phyloP scores from a whole-genome alignment of 2,329 filamentous ascomycete genomes.

The Cordyceps cateniannulata region DNA sequence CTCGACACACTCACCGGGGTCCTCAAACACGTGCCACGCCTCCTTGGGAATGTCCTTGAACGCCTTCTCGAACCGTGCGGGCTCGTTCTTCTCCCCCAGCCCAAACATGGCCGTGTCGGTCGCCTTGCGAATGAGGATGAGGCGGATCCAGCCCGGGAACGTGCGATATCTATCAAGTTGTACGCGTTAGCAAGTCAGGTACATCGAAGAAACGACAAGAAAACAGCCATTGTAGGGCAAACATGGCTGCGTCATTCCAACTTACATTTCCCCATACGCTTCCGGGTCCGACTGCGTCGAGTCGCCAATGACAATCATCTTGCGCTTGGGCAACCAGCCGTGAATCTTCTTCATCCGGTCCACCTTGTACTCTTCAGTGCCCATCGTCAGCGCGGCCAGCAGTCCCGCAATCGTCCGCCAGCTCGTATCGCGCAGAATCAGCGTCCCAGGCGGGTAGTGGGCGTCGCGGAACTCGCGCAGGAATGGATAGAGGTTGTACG shows the following conservation, averaged over 20 bases:
- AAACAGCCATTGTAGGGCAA: neutral
- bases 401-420: conserved; percentile 82
- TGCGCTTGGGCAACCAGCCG: conserved; percentile 68
- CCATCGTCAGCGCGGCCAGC: conserved; percentile 69
- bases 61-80: conserved; percentile 71
- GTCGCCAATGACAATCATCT: conserved; percentile 81
- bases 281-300: conserved; percentile 90
- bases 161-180: conserved; percentile 44
- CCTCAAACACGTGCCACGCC: conserved; percentile 77
- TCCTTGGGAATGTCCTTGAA: conserved; percentile 67
- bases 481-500: conserved; percentile 91
- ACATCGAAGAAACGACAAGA: neutral
- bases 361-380: conserved; percentile 81
- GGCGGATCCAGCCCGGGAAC: conserved; percentile 68
- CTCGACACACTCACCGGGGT: conserved; percentile 57
- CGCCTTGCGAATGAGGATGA: conserved; percentile 82
- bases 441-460: conserved; percentile 69
- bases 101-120: conserved; percentile 62
- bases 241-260: conserved; percentile 5
- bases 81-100: conserved; percentile 67
- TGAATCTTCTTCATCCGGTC: conserved; percentile 73
- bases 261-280: conserved; percentile 74
- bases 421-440: conserved; percentile 77
- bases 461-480: conserved; percentile 65
- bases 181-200: conserved; percentile 14